Evolutionary conservation across 352 stramenopile genomes (phyloP).

Genomic region (Phytophthora palmivora): DNA sequence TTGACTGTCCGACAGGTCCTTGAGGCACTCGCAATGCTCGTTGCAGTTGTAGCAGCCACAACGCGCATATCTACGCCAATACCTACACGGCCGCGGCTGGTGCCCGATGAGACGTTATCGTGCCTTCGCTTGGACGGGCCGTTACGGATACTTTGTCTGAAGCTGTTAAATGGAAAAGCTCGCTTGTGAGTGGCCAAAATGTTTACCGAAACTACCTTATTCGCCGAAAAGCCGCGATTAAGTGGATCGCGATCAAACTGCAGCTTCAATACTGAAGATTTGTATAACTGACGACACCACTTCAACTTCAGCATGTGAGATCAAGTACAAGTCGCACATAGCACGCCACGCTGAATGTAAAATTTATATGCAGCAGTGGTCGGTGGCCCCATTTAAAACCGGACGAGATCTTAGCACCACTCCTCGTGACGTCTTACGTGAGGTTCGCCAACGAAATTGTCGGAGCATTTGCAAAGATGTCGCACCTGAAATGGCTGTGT

Average conservation of each 20-base stretch:
- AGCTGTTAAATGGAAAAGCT: constrained; percentile 3
- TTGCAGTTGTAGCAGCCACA: constrained; percentile 28
- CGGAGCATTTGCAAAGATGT: constrained; percentile 8
- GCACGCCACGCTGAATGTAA: constrained; percentile 16
- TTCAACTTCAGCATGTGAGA: constrained; percentile 20
- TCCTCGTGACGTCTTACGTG: not conserved
- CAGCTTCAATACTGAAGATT: constrained; percentile 37
- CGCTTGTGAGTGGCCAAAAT: constrained; percentile 7
- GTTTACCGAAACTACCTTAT: constrained; percentile 3
- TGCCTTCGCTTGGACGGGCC: constrained; percentile 16
- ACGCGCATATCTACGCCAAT: constrained; percentile 30
- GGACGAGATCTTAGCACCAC: not conserved
- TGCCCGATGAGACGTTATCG: constrained; percentile 34
- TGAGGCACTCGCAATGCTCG: not conserved
- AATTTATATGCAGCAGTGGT: not conserved
- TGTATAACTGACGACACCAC: constrained; percentile 28
- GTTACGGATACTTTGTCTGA: not conserved
- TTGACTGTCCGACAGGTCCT: constrained; percentile 10
- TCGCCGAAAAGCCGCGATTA: constrained; percentile 12
- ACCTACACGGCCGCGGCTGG: constrained; percentile 3
- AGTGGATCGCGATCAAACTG: constrained; percentile 16
- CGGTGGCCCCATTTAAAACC: not conserved
- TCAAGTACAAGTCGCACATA: no score
- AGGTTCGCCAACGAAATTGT: not conserved
- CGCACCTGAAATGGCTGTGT: constrained; percentile 21